Conservation (phyloP, 225 moss, liverwort and hornwort species). For the Physcomitrium patens region DNA sequence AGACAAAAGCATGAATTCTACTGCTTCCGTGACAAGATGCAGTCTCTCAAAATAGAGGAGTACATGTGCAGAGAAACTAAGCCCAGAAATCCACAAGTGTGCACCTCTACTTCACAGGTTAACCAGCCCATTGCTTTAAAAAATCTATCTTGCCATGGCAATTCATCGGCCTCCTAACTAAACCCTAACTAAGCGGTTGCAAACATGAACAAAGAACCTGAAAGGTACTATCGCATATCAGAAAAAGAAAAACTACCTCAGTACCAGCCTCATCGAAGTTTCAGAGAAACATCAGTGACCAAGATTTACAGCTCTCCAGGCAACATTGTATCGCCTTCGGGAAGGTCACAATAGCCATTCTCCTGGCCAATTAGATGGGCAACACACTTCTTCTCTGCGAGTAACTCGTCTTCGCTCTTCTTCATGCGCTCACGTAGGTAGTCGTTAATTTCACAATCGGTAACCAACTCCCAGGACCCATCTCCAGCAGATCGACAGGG, state of each 20-base stretch:
- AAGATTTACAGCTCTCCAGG: conserved; percentile 46
- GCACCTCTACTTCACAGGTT: conserved; percentile 22
- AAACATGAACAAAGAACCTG: conserved; percentile 15
- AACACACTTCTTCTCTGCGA: conserved; percentile 87
- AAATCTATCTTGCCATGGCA: conserved; percentile 32
- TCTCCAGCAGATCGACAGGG: conserved; percentile 89
- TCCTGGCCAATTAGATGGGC: conserved; percentile 84
- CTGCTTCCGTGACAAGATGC: conserved; percentile 35
- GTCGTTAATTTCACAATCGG: conserved; percentile 65
- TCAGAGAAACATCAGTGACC: neutral
- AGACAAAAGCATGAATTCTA: conserved; percentile 34
- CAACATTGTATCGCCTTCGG: conserved; percentile 84
- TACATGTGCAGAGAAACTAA: conserved; percentile 36
- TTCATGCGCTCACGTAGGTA: conserved; percentile 76
- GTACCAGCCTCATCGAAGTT: neutral
- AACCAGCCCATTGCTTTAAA: conserved; percentile 25
- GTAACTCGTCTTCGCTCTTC: conserved; percentile 82
- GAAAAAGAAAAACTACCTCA: conserved; percentile 18
- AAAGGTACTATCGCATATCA: neutral
- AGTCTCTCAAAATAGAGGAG: conserved; percentile 41
- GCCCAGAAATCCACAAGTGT: conserved; percentile 34
- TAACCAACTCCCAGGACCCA: conserved; percentile 85
- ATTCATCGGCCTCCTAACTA: conserved; percentile 16
- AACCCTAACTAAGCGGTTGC: neutral
- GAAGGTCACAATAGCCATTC: conserved; percentile 53